Base-by-base conservation (phyloP, 2,329 filamentous ascomycete genomes). In the Pezicula neosporulosa region DNA sequence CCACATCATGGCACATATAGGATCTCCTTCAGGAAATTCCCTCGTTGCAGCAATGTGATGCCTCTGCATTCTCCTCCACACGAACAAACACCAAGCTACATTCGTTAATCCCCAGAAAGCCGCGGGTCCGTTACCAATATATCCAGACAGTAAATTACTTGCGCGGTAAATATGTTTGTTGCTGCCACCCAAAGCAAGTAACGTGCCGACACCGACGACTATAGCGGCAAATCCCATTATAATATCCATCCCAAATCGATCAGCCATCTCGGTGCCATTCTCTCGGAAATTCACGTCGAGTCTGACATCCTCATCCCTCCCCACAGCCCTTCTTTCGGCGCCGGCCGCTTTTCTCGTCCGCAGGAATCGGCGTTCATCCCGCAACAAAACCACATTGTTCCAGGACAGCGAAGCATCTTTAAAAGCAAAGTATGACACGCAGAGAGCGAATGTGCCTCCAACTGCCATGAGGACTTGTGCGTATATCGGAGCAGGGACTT, bases 111-210 rank as follows among this genome's bases (percentile, higher is more conserved):
- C 78, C 44, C 75, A 82, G 0, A 74, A 21, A 0, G 77, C 76
- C 2, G 76, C 71, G 1, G 76, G 71, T 0, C 71, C 66, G 51
- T 82, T 82, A 2, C 79, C 79, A 16, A 82, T 67, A 52, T 80
- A 81, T 1, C 79, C 79, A 0, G 78, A 80, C 0, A 82, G 61
- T 2, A 81, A 61, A 49, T 82, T 82, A 57, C 74, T 79, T 0
- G 74, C 72, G 0, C 64, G 4, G 50, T 64, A 82, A 0, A 80
- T 68, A 0, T 35, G 52, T 0, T 28, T 63, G 45, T 79, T 68
- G 0, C 68, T 72, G 1, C 79, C 78, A 1, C 67, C 75, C 15
- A 81, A 80, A 9, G 79, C 79, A 71, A 82, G 70, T 51, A 74
- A 69, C 0, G 79, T 80, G 8, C 79, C 79, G 0, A 70, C 58